Base-by-base conservation (phyloP, 371 early-diverging fungal species). In the Basidiobolus meristosporus region DNA sequence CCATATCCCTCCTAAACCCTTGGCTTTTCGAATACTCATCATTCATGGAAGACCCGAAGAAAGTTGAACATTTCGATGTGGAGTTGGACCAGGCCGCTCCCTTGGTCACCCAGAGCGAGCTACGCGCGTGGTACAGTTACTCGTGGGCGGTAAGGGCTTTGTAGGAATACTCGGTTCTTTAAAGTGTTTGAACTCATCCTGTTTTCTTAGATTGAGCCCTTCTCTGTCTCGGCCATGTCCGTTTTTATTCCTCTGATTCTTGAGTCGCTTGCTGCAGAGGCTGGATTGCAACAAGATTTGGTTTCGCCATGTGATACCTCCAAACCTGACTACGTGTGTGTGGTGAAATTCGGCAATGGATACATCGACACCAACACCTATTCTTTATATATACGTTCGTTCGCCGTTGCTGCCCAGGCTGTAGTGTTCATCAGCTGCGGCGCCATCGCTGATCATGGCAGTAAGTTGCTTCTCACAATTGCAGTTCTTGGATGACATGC, bases 401-500 rank as follows among this genome's bases (percentile, higher is more conserved):
- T 68, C 26, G 56, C 66, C 9, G 68, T 67, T 11, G 49, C 60
- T 15, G 34, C 67, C 41, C 77, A 77, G 48, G 72, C 70, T 0
- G 38, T 77, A 21, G 40, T 67, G 18, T 65, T 71, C 44, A 64
- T 73, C 41, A 52, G 57, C 19, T 48, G 72, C 29, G 69, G 73
- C 5, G 63, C 70, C 0, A 38, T 71, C 10, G 74, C 74, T 16
- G 77, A 77, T 46, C 68, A 72, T 42, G 65, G 66, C 36, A 48
- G 55, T 51, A 48, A 40, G 55, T 47, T 7, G 10, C 5, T 34
- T n/a, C n/a, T n/a, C n/a, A n/a, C n/a, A 9, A 9, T 29, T 21
- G 18, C 14, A 17, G 11, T n/a, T n/a, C n/a, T n/a, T n/a, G n/a
- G n/a, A n/a, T n/a, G n/a, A n/a, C n/a, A n/a, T n/a, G n/a, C n/a